Evolutionary conservation across 345 rosid species (phyloP), one percentile per base, ranked within the genome.

Genomic region (Citrus hindsii): DNA sequence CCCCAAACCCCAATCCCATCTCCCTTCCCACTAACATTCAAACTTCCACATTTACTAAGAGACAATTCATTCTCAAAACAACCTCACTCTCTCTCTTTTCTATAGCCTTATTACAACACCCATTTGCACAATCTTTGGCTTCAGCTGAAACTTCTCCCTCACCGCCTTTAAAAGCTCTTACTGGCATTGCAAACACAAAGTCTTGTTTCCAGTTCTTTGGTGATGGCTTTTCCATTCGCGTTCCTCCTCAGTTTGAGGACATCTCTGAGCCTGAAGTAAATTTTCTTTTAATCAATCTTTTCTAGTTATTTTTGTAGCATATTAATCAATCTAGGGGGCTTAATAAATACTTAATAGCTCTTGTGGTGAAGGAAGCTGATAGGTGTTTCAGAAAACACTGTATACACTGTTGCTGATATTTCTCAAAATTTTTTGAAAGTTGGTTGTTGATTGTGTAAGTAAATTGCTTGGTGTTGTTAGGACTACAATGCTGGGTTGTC

Each of bases 141-240:
- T 80, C 85, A 77, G 93, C 94, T 18, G 93, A 90, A 46, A 56
- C 91, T 60, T 64, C 48, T 35, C 37, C 69, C 9, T 76, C 86
- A n/a, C 69, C 90, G 7, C 73, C 93, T 28, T 19, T 86, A 53
- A 91, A 86, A 75, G 25, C 79, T 63, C 89, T 86, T 83, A 84
- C 85, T 48, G 87, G 84, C 82, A 88, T 93, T 83, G 89, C 86
- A 40, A 93, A 83, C 76, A 93, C 97, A 46, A 93, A 84, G 79
- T 88, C 96, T 73, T 95, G 98, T 96, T 90, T 91, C 81, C 97
- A 90, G 85, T 92, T 85, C 77, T 96, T 80, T 83, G 99, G 97
- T 28, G 90, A 83, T 83, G 98, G 97, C 33, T 95, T 96, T 80
- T 48, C 97, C 72, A 88, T 93, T 73, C 79, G 97, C 74, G 92